Base-by-base conservation (phyloP, 768 basidiomycete species). In the Sporobolomyces pararoseus region DNA sequence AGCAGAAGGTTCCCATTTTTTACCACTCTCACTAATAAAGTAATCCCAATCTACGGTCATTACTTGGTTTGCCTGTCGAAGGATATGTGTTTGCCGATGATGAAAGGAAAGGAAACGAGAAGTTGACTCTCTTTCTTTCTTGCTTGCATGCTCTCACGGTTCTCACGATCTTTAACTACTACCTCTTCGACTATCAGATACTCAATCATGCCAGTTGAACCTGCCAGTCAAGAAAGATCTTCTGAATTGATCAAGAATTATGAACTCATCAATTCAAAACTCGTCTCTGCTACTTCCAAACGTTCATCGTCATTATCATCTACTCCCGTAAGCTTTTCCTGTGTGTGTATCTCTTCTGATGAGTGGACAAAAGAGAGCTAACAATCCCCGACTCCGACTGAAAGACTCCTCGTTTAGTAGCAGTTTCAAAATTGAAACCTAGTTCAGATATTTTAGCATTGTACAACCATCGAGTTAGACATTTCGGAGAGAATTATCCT, bases 401-500 rank as follows among this genome's bases (percentile, higher is more conserved):
- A n/a, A 13, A 75, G 76, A 80, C 83, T 16, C 39, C 58, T 34
- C 82, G 82, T 5, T 80, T 97, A 17, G 88, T 97, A 23, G 91
- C 94, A 4, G 93, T 97, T 7, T 95, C 92, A 16, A 98, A 98
- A 80, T 85, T 88, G 77, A 97, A 97, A 78, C 90, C 95, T 7
- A 85, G 88, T 5, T 85, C 86, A 13, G 95, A 98, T 79, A 86
- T 98, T 68, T 82, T 86, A 32, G 88, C 88, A 14, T 89, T 91
- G 73, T 90, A 89, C 77, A 84, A 89, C 58, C 65, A 83, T 19
- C 91, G 89, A 0, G 90, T 96, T 72, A 82, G 87, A 3, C 91
- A 95, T 79, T 99, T 98, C 77, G 96, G 96, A 10, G 96, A 99
- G 82, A 99, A 99, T 79, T 98, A 97, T 77, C 91, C 92, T 16